These are phyloP conservation scores for Xylaria sp. DNA, from an alignment of 2,329 filamentous ascomycete species.

Conservation along the genomic window DNA sequence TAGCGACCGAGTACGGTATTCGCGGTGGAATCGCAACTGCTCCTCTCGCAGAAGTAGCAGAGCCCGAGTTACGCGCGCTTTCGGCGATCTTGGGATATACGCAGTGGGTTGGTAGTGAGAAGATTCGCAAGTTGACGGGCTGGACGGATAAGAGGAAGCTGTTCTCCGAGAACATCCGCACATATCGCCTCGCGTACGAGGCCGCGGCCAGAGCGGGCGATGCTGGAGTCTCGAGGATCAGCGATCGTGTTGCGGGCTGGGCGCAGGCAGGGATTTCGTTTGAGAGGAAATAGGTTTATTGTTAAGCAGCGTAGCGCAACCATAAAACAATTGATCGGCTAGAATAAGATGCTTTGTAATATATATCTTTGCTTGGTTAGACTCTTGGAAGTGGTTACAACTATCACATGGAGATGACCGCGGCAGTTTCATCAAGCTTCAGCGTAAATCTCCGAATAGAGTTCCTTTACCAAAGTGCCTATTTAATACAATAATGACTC, in stretches of 20 bases:
- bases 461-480: not conserved
- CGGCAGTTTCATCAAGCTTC: not conserved
- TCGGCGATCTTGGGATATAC: conserved; percentile 49
- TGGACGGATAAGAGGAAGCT: conserved; percentile 53
- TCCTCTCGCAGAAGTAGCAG: not conserved
- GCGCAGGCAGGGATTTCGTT: conserved; percentile 1
- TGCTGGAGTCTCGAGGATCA: conserved; percentile 44
- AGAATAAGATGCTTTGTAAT: too few species aligned
- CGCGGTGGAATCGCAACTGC: conserved; percentile 9
- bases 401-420: too few species aligned
- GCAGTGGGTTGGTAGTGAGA: conserved; percentile 57
- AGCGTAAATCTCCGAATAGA: not conserved
- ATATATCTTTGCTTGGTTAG: too few species aligned
- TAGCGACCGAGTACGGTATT: conserved; percentile 53
- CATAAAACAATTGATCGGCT: too few species aligned
- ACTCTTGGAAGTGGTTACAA: too few species aligned
- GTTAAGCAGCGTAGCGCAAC: too few species aligned
- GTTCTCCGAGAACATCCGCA: conserved; percentile 51
- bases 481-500: not conserved
- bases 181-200: conserved; percentile 54
- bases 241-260: conserved; percentile 34
- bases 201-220: conserved; percentile 41
- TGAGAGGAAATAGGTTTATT: not conserved
- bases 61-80: conserved; percentile 32
- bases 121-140: conserved; percentile 53